These are phyloP conservation scores for Pythium dissimile DNA, from an alignment of 352 stramenopile genomes.

Conservation along the genomic window DNA sequence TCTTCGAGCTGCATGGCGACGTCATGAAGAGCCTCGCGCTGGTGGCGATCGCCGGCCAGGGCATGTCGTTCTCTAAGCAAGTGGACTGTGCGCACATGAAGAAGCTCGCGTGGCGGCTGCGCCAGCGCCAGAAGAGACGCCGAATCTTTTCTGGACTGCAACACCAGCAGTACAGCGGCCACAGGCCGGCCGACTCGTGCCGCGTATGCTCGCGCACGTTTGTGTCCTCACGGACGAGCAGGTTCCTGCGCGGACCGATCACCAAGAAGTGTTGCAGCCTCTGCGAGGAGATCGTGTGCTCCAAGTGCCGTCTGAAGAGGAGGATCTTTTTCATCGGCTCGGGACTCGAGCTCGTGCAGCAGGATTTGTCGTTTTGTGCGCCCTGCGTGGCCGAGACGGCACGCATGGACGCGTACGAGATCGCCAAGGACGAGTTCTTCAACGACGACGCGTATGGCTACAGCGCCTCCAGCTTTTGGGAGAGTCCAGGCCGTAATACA, in stretches of 20 bases:
- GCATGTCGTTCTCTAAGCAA: slow-evolving; percentile 1
- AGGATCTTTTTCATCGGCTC: neutral
- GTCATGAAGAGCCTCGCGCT: slow-evolving; percentile 2
- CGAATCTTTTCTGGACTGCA: too few relatives aligned
- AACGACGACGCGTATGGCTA: neutral
- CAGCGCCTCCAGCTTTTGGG: neutral
- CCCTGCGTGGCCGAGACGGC: slow-evolving; percentile 4
- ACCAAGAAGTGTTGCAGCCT: slow-evolving; percentile 2
- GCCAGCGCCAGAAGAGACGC: too few relatives aligned
- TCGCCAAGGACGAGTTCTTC: slow-evolving; percentile 8
- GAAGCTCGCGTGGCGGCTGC: slow-evolving; percentile 43
- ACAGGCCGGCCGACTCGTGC: neutral
- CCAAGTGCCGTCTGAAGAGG: slow-evolving; percentile 9
- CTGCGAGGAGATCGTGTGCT: slow-evolving; percentile 8
- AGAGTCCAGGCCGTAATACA: neutral
- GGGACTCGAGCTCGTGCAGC: neutral
- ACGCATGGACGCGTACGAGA: slow-evolving; percentile 14
- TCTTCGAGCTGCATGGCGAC: slow-evolving; percentile 4
- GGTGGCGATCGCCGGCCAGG: neutral
- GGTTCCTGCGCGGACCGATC: neutral
- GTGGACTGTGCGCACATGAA: slow-evolving; percentile 45
- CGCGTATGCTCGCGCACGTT: slow-evolving; percentile 1
- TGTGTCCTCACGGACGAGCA: neutral
- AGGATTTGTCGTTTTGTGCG: slow-evolving; percentile 9
- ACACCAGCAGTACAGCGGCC: too few relatives aligned